Conservation (phyloP, 257 asterid species). For the Hygrophila difformis region DNA sequence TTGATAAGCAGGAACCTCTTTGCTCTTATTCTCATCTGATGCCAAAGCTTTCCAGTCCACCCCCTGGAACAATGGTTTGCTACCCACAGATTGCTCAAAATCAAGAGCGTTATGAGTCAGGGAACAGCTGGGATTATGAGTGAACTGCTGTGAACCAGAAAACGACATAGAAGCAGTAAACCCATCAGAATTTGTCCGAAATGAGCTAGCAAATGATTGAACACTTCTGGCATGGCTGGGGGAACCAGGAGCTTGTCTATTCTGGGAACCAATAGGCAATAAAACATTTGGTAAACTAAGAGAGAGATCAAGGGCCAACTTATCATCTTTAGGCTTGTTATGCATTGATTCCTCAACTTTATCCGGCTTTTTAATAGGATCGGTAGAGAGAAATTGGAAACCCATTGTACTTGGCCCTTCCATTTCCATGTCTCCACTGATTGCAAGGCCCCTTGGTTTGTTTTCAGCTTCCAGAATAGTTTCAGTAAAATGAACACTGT, state of each 20-base stretch:
- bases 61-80: conserved; percentile 88
- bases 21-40: conserved; percentile 52
- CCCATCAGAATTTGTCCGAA: conserved; percentile 74
- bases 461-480: conserved; percentile 38
- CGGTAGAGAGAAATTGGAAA: conserved; percentile 61
- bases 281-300: conserved; percentile 93
- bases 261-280: conserved; percentile 64
- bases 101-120: conserved; percentile 60
- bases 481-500: conserved; percentile 19
- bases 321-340: conserved; percentile 61
- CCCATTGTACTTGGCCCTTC: conserved; percentile 75
- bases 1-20: conserved; percentile 45
- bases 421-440: conserved; percentile 36
- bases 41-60: conserved; percentile 92
- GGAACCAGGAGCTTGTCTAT: conserved; percentile 61
- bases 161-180: conserved; percentile 87
- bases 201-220: conserved; percentile 83
- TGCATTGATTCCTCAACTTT: conserved; percentile 35
- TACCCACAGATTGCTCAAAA: conserved; percentile 81
- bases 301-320: conserved; percentile 84
- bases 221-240: conserved; percentile 82
- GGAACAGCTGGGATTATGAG: conserved; percentile 96
- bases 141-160: conserved; percentile 90
- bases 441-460: conserved; percentile 27
- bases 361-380: conserved; percentile 66